These are phyloP conservation scores for Hanseniaspora osmophila DNA, from an alignment of 805 yeast genomes.

Conservation along the genomic window DNA sequence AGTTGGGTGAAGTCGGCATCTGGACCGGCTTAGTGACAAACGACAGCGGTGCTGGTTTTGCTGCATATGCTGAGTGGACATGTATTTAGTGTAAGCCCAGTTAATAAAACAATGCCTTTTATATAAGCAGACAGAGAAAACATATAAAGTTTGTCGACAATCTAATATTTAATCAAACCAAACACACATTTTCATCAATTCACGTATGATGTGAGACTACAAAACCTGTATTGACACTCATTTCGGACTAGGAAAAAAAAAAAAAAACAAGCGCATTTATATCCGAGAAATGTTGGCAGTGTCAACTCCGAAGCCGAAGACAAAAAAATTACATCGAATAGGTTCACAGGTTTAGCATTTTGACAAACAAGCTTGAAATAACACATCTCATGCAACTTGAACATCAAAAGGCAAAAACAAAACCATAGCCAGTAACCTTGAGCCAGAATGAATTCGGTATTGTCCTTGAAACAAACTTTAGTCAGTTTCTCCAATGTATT, in stretches of 20 bases:
- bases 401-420: not conserved
- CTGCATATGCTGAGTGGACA: slow-evolving; percentile 84
- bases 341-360: too few species aligned
- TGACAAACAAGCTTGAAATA: too few species aligned
- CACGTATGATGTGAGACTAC: too few species aligned
- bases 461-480: slow-evolving; percentile 2
- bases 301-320: not conserved
- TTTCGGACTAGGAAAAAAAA: too few species aligned
- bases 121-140: not conserved
- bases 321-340: too few species aligned
- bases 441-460: slow-evolving; percentile 1
- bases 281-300: not conserved
- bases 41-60: slow-evolving; percentile 68
- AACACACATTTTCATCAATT: not conserved
- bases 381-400: too few species aligned
- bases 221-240: too few species aligned
- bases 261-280: too few species aligned
- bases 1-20: slow-evolving; percentile 56
- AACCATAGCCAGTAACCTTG: not conserved
- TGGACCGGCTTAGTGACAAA: slow-evolving; percentile 78
- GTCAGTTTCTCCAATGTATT: slow-evolving; percentile 27
- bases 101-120: not conserved
- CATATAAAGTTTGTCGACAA: not conserved
- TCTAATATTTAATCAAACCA: not conserved
- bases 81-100: too few species aligned